Base-by-base conservation (phyloP, 1,284 basidiomycete species). In the Papiliotrema nemorosa region DNA sequence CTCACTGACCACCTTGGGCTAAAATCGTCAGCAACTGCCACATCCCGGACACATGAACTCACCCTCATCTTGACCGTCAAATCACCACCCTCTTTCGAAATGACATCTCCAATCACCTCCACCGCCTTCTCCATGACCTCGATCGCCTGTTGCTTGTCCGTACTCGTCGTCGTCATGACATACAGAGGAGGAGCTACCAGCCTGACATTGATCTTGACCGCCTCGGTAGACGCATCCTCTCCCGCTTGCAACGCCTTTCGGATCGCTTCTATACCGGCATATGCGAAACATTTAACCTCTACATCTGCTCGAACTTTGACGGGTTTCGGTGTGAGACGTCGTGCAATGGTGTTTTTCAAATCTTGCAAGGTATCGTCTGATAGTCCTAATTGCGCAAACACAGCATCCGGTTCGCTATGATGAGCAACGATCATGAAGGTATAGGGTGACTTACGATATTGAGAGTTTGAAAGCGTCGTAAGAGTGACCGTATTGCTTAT, bases 281-380 rank as follows among this genome's bases (percentile, higher is more conserved):
- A 93, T 5, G 87, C 88, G 76, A 97, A 99, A 76, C 94, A 98
- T 36, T 92, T 97, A 48, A 98, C 79, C 76, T 98, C 93, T 59
- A 99, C 87, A 77, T 99, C 96, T 20, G 96, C 91, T 68, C 94
- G 90, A 49, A 98, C 84, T 78, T 97, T 98, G 81, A 98, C 94
- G 12, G 96, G 93, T 75, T 99, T 96, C 13, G 94, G 96, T 2
- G 94, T 98, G 51, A 98, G 80, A 38, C 96, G 85, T 47, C 93
- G 86, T 9, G 93, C 92, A 69, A 99, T 97, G 44, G 91, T 97
- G 55, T 83, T 77, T 62, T 83, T 82, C 25, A 98, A 82, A 53
- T 90, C 81, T 24, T 78, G 76, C 44, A 85, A 78, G 12, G 87
- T 86, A 12, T 85, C 80, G 42, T 71, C 68, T 55, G 77, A 75